phyloP scores from a whole-genome alignment of 2,329 filamentous ascomycete species.

The Trichoderma afroharzianum region DNA sequence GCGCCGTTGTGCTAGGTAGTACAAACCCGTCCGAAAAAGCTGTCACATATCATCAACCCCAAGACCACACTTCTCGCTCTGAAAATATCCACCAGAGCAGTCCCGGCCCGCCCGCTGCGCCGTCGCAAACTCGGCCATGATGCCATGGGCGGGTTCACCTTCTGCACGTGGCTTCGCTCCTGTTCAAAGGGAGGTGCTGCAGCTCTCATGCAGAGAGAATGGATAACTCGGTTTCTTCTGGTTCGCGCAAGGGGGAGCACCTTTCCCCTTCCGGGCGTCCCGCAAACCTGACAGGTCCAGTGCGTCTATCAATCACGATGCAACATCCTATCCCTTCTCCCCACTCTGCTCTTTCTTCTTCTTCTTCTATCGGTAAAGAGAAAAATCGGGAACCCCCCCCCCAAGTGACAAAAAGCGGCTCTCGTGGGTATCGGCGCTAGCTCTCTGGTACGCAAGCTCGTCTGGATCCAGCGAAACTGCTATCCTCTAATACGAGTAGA shows the following conservation, averaged over 20 bases:
- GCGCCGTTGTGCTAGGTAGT: neutral
- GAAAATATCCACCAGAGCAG: neutral
- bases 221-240: neutral
- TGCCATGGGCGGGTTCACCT: constrained; percentile 5
- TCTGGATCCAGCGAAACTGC: neutral
- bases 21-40: neutral
- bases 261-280: constrained; percentile 1
- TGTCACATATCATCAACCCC: constrained; percentile 14
- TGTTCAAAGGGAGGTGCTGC: neutral
- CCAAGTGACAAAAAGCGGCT: neutral
- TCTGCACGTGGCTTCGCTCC: constrained; percentile 13
- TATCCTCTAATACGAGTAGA: neutral
- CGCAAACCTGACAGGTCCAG: neutral
- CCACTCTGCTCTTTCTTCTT: neutral
- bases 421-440: neutral
- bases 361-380: neutral
- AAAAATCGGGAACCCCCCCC: neutral
- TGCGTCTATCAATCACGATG: neutral
- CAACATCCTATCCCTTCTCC: neutral
- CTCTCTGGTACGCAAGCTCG: neutral
- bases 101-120: constrained; percentile 5
- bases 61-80: neutral
- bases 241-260: neutral
- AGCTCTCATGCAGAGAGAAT: neutral
- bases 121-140: constrained; percentile 12